Conservation (phyloP, 129 eudicot species). For the Oenanthe sinensis region DNA sequence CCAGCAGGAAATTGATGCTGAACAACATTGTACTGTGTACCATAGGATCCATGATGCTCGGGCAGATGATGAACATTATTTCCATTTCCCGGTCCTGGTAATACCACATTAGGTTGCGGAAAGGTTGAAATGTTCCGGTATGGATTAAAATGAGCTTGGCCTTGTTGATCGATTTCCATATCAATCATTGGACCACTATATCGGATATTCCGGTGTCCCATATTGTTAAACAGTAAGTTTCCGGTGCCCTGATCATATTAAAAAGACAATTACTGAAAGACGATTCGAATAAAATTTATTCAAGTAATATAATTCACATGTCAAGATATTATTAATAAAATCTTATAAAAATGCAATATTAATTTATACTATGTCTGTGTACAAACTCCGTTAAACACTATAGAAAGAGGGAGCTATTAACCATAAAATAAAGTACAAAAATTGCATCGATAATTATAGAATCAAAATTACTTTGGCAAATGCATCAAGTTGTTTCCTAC, state of each 20-base stretch:
- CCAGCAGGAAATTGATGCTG: constrained; percentile 42
- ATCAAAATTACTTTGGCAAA: neutral
- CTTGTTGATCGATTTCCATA: constrained; percentile 43
- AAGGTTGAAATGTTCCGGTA: constrained; percentile 36
- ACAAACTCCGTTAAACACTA: neutral
- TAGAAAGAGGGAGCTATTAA: neutral
- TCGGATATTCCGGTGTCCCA: constrained; percentile 70
- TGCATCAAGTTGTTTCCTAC: neutral
- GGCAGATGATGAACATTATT: constrained; percentile 39
- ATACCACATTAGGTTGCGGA: constrained; percentile 36
- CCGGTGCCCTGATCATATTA: constrained; percentile 27
- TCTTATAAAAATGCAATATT: neutral
- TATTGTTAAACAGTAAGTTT: constrained; percentile 23
- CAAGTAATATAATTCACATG: neutral
- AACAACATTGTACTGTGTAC: constrained; percentile 34
- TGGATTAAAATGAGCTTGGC: constrained; percentile 40
- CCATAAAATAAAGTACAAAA: neutral
- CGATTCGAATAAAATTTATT: neutral
- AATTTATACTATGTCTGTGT: neutral
- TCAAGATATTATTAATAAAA: neutral
- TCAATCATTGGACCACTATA: constrained; percentile 48
- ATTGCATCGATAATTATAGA: neutral
- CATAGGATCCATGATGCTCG: constrained; percentile 56
- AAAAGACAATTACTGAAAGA: neutral
- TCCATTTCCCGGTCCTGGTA: constrained; percentile 40